Conservation (phyloP, 345 rosid genomes). For the Eucalyptus pauciflora region DNA sequence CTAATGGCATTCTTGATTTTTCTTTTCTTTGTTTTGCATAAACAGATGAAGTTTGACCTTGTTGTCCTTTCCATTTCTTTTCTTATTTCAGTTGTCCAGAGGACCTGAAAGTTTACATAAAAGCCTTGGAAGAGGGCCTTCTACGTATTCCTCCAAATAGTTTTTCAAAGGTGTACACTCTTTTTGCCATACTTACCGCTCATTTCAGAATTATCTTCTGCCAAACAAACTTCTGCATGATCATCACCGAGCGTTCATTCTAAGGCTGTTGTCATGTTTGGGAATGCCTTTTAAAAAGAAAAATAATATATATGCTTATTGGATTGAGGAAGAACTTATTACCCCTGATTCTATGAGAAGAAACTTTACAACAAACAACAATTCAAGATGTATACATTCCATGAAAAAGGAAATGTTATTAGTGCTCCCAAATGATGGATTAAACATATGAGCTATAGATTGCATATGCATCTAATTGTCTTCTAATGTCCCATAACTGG, state of each 20-base stretch:
- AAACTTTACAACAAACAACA: background rate
- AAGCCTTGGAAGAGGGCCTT: slow-evolving; percentile 68
- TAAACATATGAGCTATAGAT: background rate
- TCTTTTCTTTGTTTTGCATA: background rate
- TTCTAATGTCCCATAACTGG: background rate
- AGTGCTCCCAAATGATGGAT: background rate
- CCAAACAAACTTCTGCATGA: background rate
- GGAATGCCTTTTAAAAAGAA: background rate
- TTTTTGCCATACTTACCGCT: background rate
- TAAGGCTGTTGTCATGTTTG: background rate
- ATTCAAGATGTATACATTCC: background rate
- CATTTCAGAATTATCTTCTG: background rate
- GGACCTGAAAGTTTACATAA: slow-evolving; percentile 58
- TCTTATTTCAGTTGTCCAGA: slow-evolving; percentile 41
- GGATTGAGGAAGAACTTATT: background rate
- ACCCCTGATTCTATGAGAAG: background rate
- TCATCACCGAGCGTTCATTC: background rate
- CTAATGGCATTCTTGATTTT: background rate
- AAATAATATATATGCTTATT: background rate
- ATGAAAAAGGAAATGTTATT: background rate
- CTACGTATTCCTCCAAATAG: slow-evolving; percentile 71
- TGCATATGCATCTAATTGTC: background rate
- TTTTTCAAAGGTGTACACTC: slow-evolving; percentile 58
- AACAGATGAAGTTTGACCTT: background rate
- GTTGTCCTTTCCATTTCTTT: background rate